phyloP scores from a whole-genome alignment of 495 filamentous ascomycete species.

The Annulohypoxylon moriforme region DNA sequence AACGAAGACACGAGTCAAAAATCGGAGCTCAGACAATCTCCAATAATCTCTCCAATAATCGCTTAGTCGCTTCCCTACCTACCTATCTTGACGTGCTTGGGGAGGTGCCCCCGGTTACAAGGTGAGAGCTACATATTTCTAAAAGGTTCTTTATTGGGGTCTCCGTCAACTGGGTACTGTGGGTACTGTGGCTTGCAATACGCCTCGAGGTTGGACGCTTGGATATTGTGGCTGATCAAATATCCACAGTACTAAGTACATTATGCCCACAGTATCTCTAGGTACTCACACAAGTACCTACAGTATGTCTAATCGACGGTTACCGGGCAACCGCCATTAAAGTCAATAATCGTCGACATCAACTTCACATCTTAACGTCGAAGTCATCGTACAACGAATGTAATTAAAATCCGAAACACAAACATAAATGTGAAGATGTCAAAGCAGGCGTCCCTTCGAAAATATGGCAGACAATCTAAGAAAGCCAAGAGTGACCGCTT shows the following conservation, averaged over 20 bases:
- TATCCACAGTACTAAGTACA: too few species aligned
- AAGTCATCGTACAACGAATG: slow-evolving; percentile 25
- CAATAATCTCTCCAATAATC: slow-evolving; percentile 22
- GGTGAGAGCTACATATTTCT: background rate
- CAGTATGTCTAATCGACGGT: too few species aligned
- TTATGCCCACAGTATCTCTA: too few species aligned
- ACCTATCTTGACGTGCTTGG: slow-evolving; percentile 9
- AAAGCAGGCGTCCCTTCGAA: slow-evolving; percentile 49
- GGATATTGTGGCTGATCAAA: background rate
- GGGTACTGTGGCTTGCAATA: slow-evolving; percentile 3
- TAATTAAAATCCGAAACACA: background rate
- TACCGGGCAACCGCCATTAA: slow-evolving; percentile 28
- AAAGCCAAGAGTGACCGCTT: slow-evolving; percentile 52
- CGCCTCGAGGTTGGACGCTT: background rate
- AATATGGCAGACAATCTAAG: slow-evolving; percentile 57
- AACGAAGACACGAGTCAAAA: background rate
- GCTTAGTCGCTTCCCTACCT: background rate
- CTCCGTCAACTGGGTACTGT: background rate
- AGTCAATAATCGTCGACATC: slow-evolving; percentile 26
- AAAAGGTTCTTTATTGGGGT: slow-evolving; percentile 2
- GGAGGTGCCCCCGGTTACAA: background rate
- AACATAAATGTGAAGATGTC: slow-evolving; percentile 44
- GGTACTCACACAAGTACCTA: too few species aligned
- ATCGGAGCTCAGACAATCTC: slow-evolving; percentile 21
- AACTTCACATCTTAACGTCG: slow-evolving; percentile 9